A percentile compares a stretch with the other conserved stretches of the same genome.
Conservation (phyloP, 352 stramenopile species). For the Pythium dissotocum region DNA sequence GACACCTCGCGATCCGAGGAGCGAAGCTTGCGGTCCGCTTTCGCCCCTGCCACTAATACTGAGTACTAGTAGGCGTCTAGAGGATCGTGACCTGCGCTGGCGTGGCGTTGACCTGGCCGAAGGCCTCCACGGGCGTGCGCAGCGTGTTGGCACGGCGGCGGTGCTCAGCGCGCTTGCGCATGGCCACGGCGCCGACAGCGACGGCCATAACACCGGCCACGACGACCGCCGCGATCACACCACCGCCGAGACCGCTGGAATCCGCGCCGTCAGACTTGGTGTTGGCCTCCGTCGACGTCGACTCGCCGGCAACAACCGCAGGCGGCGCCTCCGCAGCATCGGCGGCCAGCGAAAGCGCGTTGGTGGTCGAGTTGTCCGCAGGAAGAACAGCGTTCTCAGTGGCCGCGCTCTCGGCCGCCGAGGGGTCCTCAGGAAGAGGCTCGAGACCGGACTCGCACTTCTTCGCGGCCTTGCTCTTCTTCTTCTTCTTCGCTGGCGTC, state of each 20-base stretch:
- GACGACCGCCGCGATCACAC: slow-evolving; percentile 8
- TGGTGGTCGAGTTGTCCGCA: background rate
- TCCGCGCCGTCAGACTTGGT: slow-evolving; percentile 6
- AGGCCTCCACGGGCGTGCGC: slow-evolving; percentile 16
- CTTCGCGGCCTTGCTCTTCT: slow-evolving; percentile 14
- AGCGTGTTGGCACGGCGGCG: slow-evolving; percentile 14
- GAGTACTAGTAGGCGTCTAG: background rate
- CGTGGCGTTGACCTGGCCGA: slow-evolving; percentile 16
- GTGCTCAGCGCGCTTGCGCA: slow-evolving; percentile 10
- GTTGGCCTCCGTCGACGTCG: slow-evolving; percentile 5
- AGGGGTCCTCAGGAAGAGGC: slow-evolving; percentile 11
- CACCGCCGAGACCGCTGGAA: background rate
- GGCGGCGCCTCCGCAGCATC: slow-evolving; percentile 7
- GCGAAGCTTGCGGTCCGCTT: background rate
- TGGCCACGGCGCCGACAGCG: slow-evolving; percentile 12
- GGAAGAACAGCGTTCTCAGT: background rate
- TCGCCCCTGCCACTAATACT: background rate
- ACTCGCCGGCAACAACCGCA: background rate
- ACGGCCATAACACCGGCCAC: slow-evolving; percentile 14
- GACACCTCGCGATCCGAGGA: background rate
- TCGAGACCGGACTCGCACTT: slow-evolving; percentile 18
- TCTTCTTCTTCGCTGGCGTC: slow-evolving; percentile 13
- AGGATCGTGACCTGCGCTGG: slow-evolving; percentile 17
- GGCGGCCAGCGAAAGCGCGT: background rate
- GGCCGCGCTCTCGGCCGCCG: slow-evolving; percentile 4